A percentile compares a stretch with the other conserved stretches of the same genome.
Evolutionary conservation across 140 eudicot species (phyloP).

Genomic region (Erigeron philadelphicus): DNA sequence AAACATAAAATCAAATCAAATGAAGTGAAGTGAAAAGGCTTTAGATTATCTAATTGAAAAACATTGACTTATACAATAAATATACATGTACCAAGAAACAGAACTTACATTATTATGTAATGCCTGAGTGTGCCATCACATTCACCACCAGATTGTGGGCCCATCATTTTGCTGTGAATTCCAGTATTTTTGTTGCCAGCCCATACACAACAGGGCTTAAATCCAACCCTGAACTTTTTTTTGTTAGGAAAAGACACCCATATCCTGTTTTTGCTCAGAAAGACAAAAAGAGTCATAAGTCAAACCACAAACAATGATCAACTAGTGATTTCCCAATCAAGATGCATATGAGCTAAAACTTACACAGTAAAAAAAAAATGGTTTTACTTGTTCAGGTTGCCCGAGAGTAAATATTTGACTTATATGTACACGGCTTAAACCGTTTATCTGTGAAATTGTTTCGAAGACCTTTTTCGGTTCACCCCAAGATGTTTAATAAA

Average conservation of each 20-base stretch:
- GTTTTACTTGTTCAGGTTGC: too few relatives aligned
- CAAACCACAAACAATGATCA: constrained; percentile 32
- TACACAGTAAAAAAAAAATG: constrained; percentile 1
- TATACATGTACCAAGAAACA: constrained; percentile 7
- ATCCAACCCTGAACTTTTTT: constrained; percentile 34
- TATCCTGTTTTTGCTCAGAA: constrained; percentile 29
- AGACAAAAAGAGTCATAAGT: constrained; percentile 31
- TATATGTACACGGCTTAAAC: too few relatives aligned
- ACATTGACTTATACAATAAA: neutral
- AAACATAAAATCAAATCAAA: neutral
- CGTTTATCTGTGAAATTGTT: too few relatives aligned
- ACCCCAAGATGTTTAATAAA: too few relatives aligned
- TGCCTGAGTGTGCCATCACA: constrained; percentile 32
- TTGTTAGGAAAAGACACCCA: constrained; percentile 32
- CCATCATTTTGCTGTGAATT: constrained; percentile 29
- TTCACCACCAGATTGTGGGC: constrained; percentile 38
- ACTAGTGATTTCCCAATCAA: constrained; percentile 25
- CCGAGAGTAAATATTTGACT: too few relatives aligned
- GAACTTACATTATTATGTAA: constrained; percentile 22
- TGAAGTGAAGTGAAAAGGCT: neutral
- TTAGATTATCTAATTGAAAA: neutral
- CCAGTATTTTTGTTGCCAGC: constrained; percentile 26
- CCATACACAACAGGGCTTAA: constrained; percentile 18
- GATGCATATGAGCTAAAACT: constrained; percentile 14
- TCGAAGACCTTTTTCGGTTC: too few relatives aligned